Conservation (phyloP, 2,329 filamentous ascomycete species). For the Setomelanomma holmii region DNA sequence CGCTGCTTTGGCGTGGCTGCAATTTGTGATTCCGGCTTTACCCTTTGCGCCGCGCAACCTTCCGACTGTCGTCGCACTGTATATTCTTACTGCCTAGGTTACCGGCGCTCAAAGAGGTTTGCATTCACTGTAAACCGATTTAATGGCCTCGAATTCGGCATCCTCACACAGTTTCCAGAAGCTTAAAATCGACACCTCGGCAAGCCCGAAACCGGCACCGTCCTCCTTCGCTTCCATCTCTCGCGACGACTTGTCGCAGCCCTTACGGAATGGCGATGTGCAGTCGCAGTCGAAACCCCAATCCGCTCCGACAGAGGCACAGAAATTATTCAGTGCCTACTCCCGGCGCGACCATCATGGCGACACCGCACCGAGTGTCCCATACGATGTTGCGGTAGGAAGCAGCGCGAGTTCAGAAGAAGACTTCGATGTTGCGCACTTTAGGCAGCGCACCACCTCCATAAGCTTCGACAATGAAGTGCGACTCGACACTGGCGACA, state of each 20-base stretch:
- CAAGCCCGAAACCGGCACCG: constrained; percentile 41
- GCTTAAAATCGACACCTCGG: constrained; percentile 50
- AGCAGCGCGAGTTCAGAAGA: constrained; percentile 36
- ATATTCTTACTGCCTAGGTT: constrained; percentile 37
- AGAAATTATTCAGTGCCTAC: constrained; percentile 26
- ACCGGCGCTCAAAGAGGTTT: constrained; percentile 36
- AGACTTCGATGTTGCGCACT: constrained; percentile 32
- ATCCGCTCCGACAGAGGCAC: constrained; percentile 24
- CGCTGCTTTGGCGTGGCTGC: constrained; percentile 1
- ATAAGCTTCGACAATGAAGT: constrained; percentile 52
- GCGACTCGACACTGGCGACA: constrained; percentile 49
- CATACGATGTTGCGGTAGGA: constrained; percentile 32
- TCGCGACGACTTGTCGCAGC: constrained; percentile 35
- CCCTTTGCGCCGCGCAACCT: constrained; percentile 1
- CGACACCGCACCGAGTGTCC: constrained; percentile 20
- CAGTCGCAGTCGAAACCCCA: constrained; percentile 31
- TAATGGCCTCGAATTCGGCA: constrained; percentile 49
- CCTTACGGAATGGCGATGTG: constrained; percentile 28
- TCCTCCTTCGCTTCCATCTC: constrained; percentile 49
- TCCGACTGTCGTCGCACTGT: constrained; percentile 34
- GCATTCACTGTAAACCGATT: constrained; percentile 42
- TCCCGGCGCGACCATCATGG: constrained; percentile 21
- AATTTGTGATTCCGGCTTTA: constrained; percentile 28
- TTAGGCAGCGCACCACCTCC: constrained; percentile 45
- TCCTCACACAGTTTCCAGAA: constrained; percentile 52